Conservation (phyloP, 2,329 filamentous ascomycete species). For the Cadophora sp. region DNA sequence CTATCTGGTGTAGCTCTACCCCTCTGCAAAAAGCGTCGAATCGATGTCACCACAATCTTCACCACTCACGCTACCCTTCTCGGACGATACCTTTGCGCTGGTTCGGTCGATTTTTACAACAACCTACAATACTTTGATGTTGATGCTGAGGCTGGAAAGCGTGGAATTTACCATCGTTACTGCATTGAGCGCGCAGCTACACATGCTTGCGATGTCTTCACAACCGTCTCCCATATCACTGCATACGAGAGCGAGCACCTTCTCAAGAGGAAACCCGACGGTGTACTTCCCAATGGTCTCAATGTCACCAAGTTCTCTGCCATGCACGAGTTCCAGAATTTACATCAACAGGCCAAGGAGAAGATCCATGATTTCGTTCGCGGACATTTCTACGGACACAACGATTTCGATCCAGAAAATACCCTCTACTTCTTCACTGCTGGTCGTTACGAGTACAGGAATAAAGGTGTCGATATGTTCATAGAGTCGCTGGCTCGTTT, state of each 20-base stretch:
- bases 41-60: slow-evolving; percentile 97
- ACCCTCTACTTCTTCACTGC: slow-evolving; percentile 98
- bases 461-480: slow-evolving; percentile 99
- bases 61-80: slow-evolving; percentile 96
- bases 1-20: slow-evolving; percentile 92
- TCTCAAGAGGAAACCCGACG: slow-evolving; percentile 96
- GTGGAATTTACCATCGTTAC: slow-evolving; percentile 97
- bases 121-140: slow-evolving; percentile 97
- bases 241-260: slow-evolving; percentile 98
- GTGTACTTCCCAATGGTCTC: slow-evolving; percentile 92
- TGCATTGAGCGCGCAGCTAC: slow-evolving; percentile 95
- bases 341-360: slow-evolving; percentile 95
- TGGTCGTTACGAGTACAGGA: slow-evolving; percentile 95
- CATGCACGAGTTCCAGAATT: slow-evolving; percentile 98
- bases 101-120: slow-evolving; percentile 99
- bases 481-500: slow-evolving; percentile 94
- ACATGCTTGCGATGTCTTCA: slow-evolving; percentile 95
- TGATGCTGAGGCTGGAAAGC: slow-evolving; percentile 94
- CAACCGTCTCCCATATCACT: slow-evolving; percentile 97
- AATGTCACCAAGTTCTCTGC: slow-evolving; percentile 99
- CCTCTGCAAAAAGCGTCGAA: slow-evolving; percentile 89
- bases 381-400: slow-evolving; percentile 97
- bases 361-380: slow-evolving; percentile 99
- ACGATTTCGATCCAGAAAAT: slow-evolving; percentile 95
- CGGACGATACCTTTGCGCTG: slow-evolving; percentile 94